Conservation (phyloP, 768 basidiomycete species). For the Kondoa malvinella region DNA sequence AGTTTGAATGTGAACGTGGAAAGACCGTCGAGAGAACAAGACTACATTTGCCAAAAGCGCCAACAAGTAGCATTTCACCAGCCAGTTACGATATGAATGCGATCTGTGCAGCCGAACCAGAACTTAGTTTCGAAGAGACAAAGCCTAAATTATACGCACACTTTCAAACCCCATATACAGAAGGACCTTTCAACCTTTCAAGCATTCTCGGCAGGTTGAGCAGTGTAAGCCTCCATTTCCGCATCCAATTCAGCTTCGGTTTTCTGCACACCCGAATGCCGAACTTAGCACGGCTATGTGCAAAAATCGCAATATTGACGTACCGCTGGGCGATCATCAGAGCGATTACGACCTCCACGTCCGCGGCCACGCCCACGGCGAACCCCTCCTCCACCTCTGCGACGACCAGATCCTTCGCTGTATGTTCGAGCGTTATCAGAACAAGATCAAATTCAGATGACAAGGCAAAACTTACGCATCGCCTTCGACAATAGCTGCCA, state of each 20-base stretch:
- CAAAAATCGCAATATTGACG: no score
- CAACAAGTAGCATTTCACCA: no score
- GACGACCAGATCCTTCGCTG: background rate
- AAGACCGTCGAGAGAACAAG: no score
- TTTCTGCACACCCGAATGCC: background rate
- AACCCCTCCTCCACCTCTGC: background rate
- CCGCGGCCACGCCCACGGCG: slow-evolving; percentile 3
- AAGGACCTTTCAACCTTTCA: no score
- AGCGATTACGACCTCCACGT: background rate
- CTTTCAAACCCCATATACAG: no score
- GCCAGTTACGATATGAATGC: no score
- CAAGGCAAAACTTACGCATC: background rate
- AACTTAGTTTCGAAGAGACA: no score
- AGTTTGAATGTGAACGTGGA: no score
- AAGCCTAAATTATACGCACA: no score
- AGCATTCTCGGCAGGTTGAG: background rate
- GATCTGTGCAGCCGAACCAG: no score
- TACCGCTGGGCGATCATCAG: background rate
- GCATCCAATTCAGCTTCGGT: slow-evolving; percentile 3
- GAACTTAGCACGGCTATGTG: no score
- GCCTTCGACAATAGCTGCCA: background rate
- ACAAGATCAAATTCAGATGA: background rate
- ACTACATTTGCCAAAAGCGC: no score
- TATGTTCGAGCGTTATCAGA: background rate
- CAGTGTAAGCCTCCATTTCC: slow-evolving; percentile 7